Evolutionary conservation across 805 yeast genomes (phyloP).

Genomic region (Yamadazyma laniorum): DNA sequence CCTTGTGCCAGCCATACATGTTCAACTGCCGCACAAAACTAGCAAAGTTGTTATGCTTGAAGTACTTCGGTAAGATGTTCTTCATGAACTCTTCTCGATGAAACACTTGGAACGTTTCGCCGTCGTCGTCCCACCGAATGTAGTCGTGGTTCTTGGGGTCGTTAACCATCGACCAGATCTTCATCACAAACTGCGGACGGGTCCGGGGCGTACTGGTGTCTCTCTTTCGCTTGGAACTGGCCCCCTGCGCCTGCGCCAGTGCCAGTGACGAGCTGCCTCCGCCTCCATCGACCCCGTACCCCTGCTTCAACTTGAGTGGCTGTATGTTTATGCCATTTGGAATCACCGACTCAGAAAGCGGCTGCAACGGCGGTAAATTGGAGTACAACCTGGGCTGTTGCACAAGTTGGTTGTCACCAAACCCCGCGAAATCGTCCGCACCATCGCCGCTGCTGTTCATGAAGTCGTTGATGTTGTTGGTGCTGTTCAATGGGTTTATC

Average conservation of each 20-base stretch:
- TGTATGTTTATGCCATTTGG: conserved; percentile 21
- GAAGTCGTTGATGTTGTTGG: background rate
- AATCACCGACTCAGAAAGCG: conserved; percentile 30
- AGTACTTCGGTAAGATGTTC: conserved; percentile 81
- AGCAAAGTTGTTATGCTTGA: conserved; percentile 94
- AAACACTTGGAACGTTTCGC: conserved; percentile 78
- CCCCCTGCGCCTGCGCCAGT: background rate
- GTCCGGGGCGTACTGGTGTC: conserved; percentile 45
- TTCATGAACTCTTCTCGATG: conserved; percentile 86
- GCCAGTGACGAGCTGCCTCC: background rate
- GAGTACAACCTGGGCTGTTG: conserved; percentile 13
- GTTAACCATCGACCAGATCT: conserved; percentile 94
- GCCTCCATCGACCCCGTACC: background rate
- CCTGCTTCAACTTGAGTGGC: conserved; percentile 12
- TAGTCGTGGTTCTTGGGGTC: conserved; percentile 66
- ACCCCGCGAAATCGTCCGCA: background rate
- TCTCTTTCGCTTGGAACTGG: conserved; percentile 24
- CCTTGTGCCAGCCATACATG: conserved; percentile 99
- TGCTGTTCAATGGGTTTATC: background rate
- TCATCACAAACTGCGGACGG: conserved; percentile 88
- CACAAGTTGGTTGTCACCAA: conserved; percentile 9
- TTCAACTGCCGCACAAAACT: conserved; percentile 94
- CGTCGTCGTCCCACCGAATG: conserved; percentile 85
- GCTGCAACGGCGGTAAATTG: conserved; percentile 26
- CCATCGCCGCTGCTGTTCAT: too few species aligned